Evolutionary conservation across 306 rosid genomes (phyloP).

Genomic region (Begonia loranthoides): DNA sequence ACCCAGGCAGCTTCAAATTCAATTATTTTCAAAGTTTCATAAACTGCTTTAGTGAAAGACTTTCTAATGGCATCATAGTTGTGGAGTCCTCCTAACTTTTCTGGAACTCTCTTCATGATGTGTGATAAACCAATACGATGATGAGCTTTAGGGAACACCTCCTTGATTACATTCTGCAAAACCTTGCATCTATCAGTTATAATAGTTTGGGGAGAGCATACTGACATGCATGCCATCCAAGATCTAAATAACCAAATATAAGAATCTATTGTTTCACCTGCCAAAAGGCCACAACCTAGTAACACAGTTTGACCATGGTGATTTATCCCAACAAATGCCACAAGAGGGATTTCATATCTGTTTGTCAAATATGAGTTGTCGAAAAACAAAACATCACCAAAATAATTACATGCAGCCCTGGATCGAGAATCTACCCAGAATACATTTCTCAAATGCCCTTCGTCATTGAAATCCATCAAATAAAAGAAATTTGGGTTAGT

Average conservation of each 20-base stretch:
- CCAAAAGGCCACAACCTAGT: constrained; percentile 79
- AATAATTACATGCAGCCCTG: constrained; percentile 72
- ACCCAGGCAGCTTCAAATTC: constrained; percentile 94
- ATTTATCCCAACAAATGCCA: constrained; percentile 74
- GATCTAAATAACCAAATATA: constrained; percentile 74
- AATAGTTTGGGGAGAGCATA: constrained; percentile 60
- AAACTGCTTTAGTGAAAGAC: constrained; percentile 53
- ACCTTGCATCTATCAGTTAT: constrained; percentile 67
- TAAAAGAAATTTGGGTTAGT: constrained; percentile 87
- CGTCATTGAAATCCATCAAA: constrained; percentile 80
- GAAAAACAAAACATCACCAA: constrained; percentile 59
- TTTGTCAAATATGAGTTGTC: constrained; percentile 66
- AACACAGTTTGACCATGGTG: constrained; percentile 78
- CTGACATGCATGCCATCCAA: constrained; percentile 62
- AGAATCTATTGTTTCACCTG: constrained; percentile 66
- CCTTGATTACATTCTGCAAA: constrained; percentile 50
- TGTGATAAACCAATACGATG: constrained; percentile 77
- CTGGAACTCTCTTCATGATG: constrained; percentile 78
- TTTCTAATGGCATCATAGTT: constrained; percentile 78
- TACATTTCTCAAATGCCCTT: constrained; percentile 67
- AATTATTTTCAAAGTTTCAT: constrained; percentile 70
- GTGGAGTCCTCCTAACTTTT: constrained; percentile 72
- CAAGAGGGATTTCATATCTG: constrained; percentile 83
- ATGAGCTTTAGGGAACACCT: constrained; percentile 58
- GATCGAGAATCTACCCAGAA: constrained; percentile 82